Evolutionary conservation across 2,329 filamentous ascomycete species (phyloP).

Genomic region (Mycocentrospora acerina): DNA sequence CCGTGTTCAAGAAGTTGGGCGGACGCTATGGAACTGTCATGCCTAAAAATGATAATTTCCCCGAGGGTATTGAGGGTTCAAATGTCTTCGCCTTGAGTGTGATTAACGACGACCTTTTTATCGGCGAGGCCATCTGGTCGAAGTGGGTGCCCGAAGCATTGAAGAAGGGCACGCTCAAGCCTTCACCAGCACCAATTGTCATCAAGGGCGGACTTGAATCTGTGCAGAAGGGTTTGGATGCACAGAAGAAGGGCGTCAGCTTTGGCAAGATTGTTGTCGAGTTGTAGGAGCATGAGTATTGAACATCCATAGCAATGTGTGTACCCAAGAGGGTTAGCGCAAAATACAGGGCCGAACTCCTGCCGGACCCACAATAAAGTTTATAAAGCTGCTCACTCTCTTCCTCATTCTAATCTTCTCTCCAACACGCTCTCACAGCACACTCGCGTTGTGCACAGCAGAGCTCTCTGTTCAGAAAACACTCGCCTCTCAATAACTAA

Average conservation of each 20-base stretch:
- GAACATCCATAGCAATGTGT: neutral
- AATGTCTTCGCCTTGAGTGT: slow-evolving; percentile 25
- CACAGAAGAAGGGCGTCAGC: slow-evolving; percentile 34
- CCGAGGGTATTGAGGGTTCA: slow-evolving; percentile 28
- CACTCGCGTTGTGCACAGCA: neutral
- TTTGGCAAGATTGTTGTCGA: slow-evolving; percentile 38
- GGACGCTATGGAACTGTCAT: slow-evolving; percentile 31
- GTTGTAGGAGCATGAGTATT: slow-evolving; percentile 7
- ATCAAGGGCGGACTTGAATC: slow-evolving; percentile 31
- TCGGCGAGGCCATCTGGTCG: slow-evolving; percentile 38
- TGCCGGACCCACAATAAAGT: slow-evolving; percentile 9
- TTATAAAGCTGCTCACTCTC: neutral
- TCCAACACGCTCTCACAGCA: neutral
- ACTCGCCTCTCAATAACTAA: neutral
- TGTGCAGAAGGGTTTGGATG: slow-evolving; percentile 29
- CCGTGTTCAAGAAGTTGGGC: slow-evolving; percentile 31
- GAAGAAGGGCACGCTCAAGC: slow-evolving; percentile 33
- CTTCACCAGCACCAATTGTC: slow-evolving; percentile 32
- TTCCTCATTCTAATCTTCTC: neutral
- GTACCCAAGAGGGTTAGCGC: neutral
- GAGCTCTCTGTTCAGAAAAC: neutral
- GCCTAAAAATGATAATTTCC: slow-evolving; percentile 19
- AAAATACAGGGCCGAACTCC: slow-evolving; percentile 2
- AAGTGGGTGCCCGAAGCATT: slow-evolving; percentile 36
- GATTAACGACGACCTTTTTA: slow-evolving; percentile 21